phyloP scores from a whole-genome alignment of 495 filamentous ascomycete genomes.

The Daldinia grandis region DNA sequence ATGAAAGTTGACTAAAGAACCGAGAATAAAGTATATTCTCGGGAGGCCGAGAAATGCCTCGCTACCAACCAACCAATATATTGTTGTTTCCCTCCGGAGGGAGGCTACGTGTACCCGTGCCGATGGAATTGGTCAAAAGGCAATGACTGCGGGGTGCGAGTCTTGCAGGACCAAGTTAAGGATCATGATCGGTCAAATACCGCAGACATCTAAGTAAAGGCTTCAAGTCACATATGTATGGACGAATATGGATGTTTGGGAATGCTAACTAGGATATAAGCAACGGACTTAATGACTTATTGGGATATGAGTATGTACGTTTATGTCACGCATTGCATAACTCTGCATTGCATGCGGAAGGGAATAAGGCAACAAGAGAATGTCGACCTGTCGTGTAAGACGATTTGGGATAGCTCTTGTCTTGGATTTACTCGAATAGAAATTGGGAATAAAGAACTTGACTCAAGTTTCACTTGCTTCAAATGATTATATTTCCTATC shows the following conservation, averaged over 20 bases:
- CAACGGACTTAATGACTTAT: constrained; percentile 1
- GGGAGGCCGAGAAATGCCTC: constrained; percentile 13
- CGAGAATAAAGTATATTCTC: constrained; percentile 4
- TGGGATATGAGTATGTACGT: background rate
- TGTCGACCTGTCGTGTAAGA: background rate
- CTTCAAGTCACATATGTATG: constrained; percentile 3
- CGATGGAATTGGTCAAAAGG: constrained; percentile 11
- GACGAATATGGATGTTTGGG: background rate
- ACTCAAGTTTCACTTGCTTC: background rate
- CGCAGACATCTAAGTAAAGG: constrained; percentile 1
- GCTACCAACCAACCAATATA: background rate
- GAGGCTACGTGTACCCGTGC: background rate
- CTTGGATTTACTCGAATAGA: constrained; percentile 1
- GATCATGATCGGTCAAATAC: constrained; percentile 11
- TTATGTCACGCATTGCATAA: background rate
- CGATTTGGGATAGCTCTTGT: constrained; percentile 10
- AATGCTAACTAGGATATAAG: background rate
- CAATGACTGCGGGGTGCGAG: constrained; percentile 15
- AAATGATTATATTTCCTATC: background rate
- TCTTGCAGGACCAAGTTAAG: constrained; percentile 6
- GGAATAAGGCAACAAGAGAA: background rate
- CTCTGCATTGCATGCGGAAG: constrained; percentile 1
- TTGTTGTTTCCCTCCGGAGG: background rate
- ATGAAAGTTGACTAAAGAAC: background rate
- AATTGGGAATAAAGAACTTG: constrained; percentile 5